These are phyloP conservation scores for Citrus sp. DNA, from an alignment of 345 rosid species.

Conservation along the genomic window DNA sequence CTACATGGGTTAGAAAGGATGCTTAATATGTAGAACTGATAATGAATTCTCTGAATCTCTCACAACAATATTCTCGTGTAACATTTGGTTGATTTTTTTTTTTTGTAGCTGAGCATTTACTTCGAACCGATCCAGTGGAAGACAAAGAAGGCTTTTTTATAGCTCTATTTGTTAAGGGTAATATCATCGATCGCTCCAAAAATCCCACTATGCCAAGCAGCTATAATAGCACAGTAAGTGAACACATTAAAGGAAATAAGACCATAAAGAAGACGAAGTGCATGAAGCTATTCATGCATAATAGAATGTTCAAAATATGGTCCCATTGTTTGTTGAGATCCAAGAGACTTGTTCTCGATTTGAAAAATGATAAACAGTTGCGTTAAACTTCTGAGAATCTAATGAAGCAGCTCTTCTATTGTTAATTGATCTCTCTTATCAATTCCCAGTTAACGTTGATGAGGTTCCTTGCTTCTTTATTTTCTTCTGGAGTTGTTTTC, in stretches of 20 bases:
- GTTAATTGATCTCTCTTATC: not conserved
- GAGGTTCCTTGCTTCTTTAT: too few species aligned
- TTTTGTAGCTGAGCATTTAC: constrained; percentile 39
- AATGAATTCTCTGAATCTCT: too few species aligned
- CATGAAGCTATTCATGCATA: constrained; percentile 14
- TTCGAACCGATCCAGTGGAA: constrained; percentile 48
- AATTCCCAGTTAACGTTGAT: not conserved
- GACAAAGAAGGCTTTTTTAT: constrained; percentile 93
- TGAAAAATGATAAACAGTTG: not conserved
- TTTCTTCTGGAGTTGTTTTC: too few species aligned
- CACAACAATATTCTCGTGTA: too few species aligned
- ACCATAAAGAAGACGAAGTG: not conserved
- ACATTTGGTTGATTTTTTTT: not conserved
- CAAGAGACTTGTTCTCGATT: not conserved
- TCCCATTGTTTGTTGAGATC: not conserved
- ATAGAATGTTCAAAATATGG: constrained; percentile 28
- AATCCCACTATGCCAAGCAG: not conserved
- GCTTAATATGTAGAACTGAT: too few species aligned
- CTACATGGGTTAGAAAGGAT: too few species aligned
- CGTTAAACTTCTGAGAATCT: not conserved
- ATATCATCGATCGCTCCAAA: not conserved
- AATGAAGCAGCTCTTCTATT: not conserved
- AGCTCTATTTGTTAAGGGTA: constrained; percentile 49
- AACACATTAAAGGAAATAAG: not conserved
- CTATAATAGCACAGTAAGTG: not conserved